These are phyloP conservation scores for Boletus rubropictus DNA, from an alignment of 768 basidiomycete species.

Conservation along the genomic window DNA sequence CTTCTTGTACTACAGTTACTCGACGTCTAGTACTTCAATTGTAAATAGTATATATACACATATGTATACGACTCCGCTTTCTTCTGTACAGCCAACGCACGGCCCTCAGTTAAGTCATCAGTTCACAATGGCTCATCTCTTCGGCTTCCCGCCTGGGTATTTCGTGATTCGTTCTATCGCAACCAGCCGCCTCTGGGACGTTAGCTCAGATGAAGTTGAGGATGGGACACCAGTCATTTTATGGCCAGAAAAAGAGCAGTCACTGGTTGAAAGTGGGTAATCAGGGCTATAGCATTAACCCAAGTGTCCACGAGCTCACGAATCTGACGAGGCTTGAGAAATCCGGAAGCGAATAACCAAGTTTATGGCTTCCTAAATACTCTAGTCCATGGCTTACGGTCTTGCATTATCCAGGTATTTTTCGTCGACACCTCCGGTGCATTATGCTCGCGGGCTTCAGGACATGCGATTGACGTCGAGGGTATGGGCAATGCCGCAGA, in stretches of 20 bases:
- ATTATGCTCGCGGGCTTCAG: constrained; percentile 70
- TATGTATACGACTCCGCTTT: neutral
- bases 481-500: constrained; percentile 34
- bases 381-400: neutral
- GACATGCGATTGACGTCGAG: constrained; percentile 79
- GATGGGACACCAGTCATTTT: constrained; percentile 48
- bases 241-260: constrained; percentile 69
- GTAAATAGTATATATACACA: too few relatives aligned
- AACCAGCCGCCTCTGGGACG: constrained; percentile 34
- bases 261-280: constrained; percentile 67
- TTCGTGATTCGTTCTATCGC: constrained; percentile 36
- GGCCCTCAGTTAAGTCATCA: neutral
- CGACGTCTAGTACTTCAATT: too few relatives aligned
- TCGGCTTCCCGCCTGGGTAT: constrained; percentile 35
- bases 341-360: constrained; percentile 70
- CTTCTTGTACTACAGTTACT: neutral
- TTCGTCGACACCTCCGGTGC: constrained; percentile 76
- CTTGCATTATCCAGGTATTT: constrained; percentile 53
- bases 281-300: neutral
- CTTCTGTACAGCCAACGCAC: neutral
- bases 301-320: constrained; percentile 10
- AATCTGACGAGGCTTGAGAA: constrained; percentile 49
- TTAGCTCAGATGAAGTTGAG: constrained; percentile 28
- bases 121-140: constrained; percentile 21
- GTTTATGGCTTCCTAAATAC: constrained; percentile 29